A percentile compares a stretch with the other conserved stretches of the same genome.
Evolutionary conservation across 768 basidiomycete genomes (phyloP).

Genomic region (Leccinum boreale): DNA sequence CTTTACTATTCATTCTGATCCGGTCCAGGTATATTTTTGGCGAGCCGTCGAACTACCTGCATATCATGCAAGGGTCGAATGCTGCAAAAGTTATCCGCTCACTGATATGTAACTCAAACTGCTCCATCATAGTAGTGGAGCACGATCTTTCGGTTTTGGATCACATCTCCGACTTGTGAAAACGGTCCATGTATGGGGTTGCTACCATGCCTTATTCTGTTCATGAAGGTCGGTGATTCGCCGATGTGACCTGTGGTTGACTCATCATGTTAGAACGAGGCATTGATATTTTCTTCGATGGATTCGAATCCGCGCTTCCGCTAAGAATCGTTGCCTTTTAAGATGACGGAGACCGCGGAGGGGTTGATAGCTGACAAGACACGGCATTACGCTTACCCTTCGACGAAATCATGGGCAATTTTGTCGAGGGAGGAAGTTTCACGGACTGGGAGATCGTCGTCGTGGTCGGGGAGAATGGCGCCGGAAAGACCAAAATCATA

Average conservation of each 20-base stretch:
- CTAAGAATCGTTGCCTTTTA: constrained; percentile 91
- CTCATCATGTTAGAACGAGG: constrained; percentile 42
- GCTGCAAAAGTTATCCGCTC: constrained; percentile 94
- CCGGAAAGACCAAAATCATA: constrained; percentile 97
- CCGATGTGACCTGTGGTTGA: neutral
- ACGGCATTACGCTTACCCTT: constrained; percentile 84
- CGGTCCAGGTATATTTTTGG: constrained; percentile 90
- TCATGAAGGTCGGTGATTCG: constrained; percentile 71
- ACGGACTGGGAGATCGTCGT: constrained; percentile 99
- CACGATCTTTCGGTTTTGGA: constrained; percentile 98
- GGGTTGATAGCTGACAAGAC: constrained; percentile 85
- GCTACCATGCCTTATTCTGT: constrained; percentile 95
- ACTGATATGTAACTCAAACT: constrained; percentile 64
- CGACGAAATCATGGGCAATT: constrained; percentile 91
- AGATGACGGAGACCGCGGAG: constrained; percentile 95
- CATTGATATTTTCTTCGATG: constrained; percentile 99
- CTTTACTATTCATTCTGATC: constrained; percentile 1
- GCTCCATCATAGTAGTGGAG: constrained; percentile 89
- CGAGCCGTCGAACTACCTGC: constrained; percentile 97
- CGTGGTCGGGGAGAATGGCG: constrained; percentile 98
- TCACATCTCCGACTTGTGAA: constrained; percentile 96
- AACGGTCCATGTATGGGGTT: constrained; percentile 95
- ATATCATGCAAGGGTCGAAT: constrained; percentile 91
- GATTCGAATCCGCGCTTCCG: constrained; percentile 96
- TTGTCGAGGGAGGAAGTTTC: constrained; percentile 86